Evolutionary conservation across 2,329 filamentous ascomycete species (phyloP).

Genomic region (Sporothrix pallida): DNA sequence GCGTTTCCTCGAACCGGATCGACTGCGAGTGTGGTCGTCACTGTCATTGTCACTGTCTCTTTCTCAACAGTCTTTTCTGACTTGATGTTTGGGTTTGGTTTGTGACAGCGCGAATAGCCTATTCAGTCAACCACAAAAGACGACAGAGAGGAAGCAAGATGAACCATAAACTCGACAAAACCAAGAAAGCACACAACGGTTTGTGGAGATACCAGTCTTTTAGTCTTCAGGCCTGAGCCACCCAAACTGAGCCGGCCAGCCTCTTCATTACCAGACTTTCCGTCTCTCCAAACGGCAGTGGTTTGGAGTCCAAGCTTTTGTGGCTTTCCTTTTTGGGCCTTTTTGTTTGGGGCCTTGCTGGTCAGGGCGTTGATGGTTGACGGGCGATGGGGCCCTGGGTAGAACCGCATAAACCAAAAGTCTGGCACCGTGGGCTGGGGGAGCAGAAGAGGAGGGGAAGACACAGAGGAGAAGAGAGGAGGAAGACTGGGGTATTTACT

Average conservation of each 20-base stretch:
- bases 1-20: not conserved
- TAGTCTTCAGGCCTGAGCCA: too few species aligned
- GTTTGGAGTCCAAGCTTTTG: not conserved
- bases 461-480: not conserved
- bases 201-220: not conserved
- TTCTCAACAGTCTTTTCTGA: not conserved
- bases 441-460: not conserved
- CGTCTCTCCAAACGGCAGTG: too few species aligned
- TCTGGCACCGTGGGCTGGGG: constrained; percentile 3
- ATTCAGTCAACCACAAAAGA: not conserved
- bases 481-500: not conserved
- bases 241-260: not conserved
- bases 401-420: constrained; percentile 20
- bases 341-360: not conserved
- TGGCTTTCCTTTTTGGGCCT: not conserved
- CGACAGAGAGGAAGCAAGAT: not conserved
- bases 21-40: not conserved
- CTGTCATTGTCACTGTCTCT: not conserved
- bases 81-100: too few species aligned
- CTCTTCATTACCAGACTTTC: not conserved
- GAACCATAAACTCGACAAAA: not conserved
- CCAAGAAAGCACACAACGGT: constrained; percentile 2
- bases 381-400: not conserved
- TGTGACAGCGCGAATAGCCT: constrained; percentile 17
- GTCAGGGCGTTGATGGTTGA: not conserved